phyloP scores from a whole-genome alignment of 768 basidiomycete species.

The Lepiota brunneoincarnata region DNA sequence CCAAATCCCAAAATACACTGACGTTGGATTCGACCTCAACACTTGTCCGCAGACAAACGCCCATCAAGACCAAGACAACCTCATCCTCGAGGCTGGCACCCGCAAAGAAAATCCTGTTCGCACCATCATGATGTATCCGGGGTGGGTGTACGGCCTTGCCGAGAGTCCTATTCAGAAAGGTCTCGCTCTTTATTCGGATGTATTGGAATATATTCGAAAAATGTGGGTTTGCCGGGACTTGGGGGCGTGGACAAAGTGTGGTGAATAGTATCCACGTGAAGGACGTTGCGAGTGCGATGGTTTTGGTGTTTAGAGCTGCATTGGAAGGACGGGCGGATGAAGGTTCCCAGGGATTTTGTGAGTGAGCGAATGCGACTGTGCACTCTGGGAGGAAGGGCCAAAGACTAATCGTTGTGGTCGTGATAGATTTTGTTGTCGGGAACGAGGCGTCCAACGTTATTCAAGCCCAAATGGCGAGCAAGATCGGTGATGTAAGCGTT shows the following conservation, averaged over 20 bases:
- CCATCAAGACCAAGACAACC: conserved; percentile 21
- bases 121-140: conserved; percentile 41
- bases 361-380: conserved; percentile 12
- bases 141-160: conserved; percentile 41
- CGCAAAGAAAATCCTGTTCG: conserved; percentile 37
- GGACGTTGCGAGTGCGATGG: conserved; percentile 32
- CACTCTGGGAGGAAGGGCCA: no score
- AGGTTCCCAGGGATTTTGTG: conserved; percentile 39
- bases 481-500: conserved; percentile 34
- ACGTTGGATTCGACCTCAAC: conserved; percentile 33
- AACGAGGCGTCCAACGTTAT: conserved; percentile 26
- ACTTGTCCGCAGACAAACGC: conserved; percentile 20
- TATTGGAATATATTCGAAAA: conserved; percentile 31
- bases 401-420: conserved; percentile 5
- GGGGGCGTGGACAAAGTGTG: conserved; percentile 36
- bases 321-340: conserved; percentile 39
- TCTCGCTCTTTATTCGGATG: conserved; percentile 32
- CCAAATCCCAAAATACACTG: conserved; percentile 31
- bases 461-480: conserved; percentile 26
- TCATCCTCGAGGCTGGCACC: conserved; percentile 38
- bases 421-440: conserved; percentile 32
- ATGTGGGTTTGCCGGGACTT: conserved; percentile 36
- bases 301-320: conserved; percentile 35
- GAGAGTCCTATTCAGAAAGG: conserved; percentile 36
- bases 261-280: conserved; percentile 39